These are phyloP conservation scores for Poteriospumella lacustris DNA, from an alignment of 108 stramenopile species.

Conservation along the genomic window DNA sequence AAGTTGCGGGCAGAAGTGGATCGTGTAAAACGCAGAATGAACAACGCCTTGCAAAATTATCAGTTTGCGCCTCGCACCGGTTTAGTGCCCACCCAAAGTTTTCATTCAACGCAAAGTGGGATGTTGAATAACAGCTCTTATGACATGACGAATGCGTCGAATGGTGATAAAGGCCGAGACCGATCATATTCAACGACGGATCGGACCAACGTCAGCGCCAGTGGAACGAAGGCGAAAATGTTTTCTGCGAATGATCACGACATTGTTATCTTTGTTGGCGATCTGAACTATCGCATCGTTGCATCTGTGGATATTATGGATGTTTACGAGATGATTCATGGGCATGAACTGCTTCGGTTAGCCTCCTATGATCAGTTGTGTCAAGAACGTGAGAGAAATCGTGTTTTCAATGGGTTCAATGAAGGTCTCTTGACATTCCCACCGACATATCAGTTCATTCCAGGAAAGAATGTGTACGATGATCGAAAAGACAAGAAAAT, in stretches of 20 bases:
- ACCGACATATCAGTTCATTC: constrained; percentile 28
- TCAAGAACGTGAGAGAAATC: background rate
- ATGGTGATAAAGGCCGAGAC: too few relatives aligned
- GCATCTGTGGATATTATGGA: background rate
- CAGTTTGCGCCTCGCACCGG: too few relatives aligned
- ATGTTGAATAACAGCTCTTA: too few relatives aligned
- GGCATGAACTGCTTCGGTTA: background rate
- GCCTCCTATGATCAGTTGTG: background rate
- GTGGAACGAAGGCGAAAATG: too few relatives aligned
- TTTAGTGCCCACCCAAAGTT: too few relatives aligned
- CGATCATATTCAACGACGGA: too few relatives aligned
- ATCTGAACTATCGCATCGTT: constrained; percentile 28
- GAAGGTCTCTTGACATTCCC: constrained; percentile 16
- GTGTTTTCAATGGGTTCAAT: constrained; percentile 2
- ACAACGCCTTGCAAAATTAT: too few relatives aligned
- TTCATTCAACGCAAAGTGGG: too few relatives aligned
- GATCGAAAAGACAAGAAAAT: background rate
- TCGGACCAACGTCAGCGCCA: too few relatives aligned
- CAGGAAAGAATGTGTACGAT: constrained; percentile 4
- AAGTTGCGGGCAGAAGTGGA: too few relatives aligned
- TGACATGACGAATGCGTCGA: too few relatives aligned
- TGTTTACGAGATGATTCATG: constrained; percentile 4
- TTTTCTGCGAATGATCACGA: constrained; percentile 27
- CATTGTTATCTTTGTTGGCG: constrained; percentile 20
- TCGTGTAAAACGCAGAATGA: too few relatives aligned